phyloP scores from a whole-genome alignment of 2,329 filamentous ascomycete species.

The Orbilia ellipsospora region DNA sequence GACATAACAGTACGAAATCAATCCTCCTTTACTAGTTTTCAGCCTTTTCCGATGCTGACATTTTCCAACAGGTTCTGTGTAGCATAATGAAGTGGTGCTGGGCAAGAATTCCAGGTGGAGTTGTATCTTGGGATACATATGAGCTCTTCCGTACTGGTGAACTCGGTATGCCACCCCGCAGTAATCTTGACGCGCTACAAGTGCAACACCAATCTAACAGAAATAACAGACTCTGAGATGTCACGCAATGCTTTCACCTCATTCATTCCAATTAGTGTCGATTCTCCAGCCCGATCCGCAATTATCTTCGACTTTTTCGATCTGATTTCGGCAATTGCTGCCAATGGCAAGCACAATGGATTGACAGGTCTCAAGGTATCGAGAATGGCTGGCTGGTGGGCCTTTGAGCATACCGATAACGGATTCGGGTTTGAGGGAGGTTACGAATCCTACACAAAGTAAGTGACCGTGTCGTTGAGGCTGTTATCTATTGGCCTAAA shows the following conservation, averaged over 20 bases:
- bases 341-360: slow-evolving; percentile 91
- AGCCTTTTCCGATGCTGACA: slow-evolving; percentile 21
- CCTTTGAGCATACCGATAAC: slow-evolving; percentile 88
- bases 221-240: slow-evolving; percentile 80
- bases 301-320: slow-evolving; percentile 99
- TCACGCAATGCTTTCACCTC: slow-evolving; percentile 94
- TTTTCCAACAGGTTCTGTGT: slow-evolving; percentile 77
- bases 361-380: slow-evolving; percentile 93
- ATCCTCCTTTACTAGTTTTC: neutral
- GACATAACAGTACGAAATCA: slow-evolving; percentile 82
- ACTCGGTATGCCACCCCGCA: slow-evolving; percentile 71
- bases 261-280: slow-evolving; percentile 93
- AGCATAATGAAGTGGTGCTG: slow-evolving; percentile 99
- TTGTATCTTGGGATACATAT: slow-evolving; percentile 97
- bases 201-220: slow-evolving; percentile 30
- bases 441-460: slow-evolving; percentile 88
- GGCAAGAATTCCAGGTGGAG: slow-evolving; percentile 87
- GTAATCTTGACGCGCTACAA: neutral
- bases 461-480: slow-evolving; percentile 60
- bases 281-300: slow-evolving; percentile 82
- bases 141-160: slow-evolving; percentile 96
- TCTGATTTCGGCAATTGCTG: slow-evolving; percentile 86
- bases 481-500: slow-evolving; percentile 1
- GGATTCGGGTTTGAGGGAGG: slow-evolving; percentile 94
- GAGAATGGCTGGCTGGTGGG: slow-evolving; percentile 97